Percentiles rank a stretch among this genome's conserved stretches.
phyloP scores from a whole-genome alignment of 495 filamentous ascomycete genomes.

The Cercophora samala region DNA sequence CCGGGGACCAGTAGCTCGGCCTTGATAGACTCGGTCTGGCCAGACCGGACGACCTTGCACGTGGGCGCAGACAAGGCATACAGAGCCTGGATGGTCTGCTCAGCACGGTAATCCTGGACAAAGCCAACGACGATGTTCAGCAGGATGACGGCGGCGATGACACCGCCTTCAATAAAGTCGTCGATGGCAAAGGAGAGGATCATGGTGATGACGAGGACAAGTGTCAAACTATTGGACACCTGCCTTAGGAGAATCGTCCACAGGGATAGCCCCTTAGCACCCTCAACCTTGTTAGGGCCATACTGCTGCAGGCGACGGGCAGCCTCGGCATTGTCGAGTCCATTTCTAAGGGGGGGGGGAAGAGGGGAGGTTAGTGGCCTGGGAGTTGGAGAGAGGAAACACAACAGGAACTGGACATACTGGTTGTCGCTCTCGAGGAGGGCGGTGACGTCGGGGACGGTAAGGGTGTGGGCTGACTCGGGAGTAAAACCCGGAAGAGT shows the following conservation, averaged over 20 bases:
- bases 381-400: not conserved
- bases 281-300: constrained; percentile 53
- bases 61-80: constrained; percentile 73
- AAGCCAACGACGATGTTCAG: constrained; percentile 76
- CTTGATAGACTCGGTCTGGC: constrained; percentile 58
- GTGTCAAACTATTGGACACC: constrained; percentile 51
- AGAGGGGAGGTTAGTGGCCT: not conserved
- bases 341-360: constrained; percentile 33
- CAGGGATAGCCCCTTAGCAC: constrained; percentile 48
- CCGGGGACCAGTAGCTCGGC: constrained; percentile 69
- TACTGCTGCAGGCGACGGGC: constrained; percentile 43
- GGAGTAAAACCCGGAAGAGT: constrained; percentile 16
- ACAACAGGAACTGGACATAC: constrained; percentile 8
- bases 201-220: constrained; percentile 76
- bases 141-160: constrained; percentile 77
- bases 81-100: constrained; percentile 81
- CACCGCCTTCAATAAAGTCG: constrained; percentile 81
- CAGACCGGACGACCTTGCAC: constrained; percentile 70
- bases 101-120: constrained; percentile 80
- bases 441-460: constrained; percentile 27
- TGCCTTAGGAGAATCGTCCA: constrained; percentile 57
- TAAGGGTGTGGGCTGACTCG: constrained; percentile 29
- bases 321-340: constrained; percentile 41
- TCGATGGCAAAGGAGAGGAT: constrained; percentile 73
- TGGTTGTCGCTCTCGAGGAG: constrained; percentile 28